phyloP scores from a whole-genome alignment of 1,284 basidiomycete species.

The Mycosarcoma maydis region DNA sequence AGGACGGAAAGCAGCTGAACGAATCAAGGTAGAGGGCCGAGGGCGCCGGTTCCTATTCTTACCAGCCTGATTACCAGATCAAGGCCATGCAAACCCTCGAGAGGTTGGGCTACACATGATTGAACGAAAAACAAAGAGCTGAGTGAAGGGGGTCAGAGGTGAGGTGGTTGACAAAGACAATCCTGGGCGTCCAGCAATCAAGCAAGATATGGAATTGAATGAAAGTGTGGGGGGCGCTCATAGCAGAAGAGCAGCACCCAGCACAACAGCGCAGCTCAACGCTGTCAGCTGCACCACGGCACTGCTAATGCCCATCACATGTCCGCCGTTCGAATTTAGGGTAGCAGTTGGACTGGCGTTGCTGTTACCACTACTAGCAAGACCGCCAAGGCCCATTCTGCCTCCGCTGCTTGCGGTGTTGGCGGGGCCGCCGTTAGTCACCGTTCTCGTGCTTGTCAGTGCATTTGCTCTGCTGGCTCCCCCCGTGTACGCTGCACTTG shows the following conservation, averaged over 20 bases:
- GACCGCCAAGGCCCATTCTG: neutral
- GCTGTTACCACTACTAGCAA: neutral
- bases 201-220: no score
- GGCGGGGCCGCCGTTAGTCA: neutral
- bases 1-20: no score
- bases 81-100: no score
- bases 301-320: neutral
- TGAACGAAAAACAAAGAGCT: no score
- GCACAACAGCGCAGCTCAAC: neutral
- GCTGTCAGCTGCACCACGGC: neutral
- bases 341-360: slow-evolving; percentile 3
- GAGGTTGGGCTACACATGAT: no score
- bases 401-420: neutral
- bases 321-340: neutral
- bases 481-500: slow-evolving; percentile 15
- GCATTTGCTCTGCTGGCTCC: slow-evolving; percentile 7
- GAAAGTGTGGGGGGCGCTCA: neutral
- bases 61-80: no score
- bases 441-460: slow-evolving; percentile 8
- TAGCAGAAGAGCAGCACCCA: slow-evolving; percentile 19
- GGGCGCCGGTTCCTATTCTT: no score
- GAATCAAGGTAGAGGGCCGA: no score
- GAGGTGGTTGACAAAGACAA: neutral
- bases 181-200: no score
- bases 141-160: neutral